phyloP scores from a whole-genome alignment of 306 rosid species.

The Carpinus viminea region DNA sequence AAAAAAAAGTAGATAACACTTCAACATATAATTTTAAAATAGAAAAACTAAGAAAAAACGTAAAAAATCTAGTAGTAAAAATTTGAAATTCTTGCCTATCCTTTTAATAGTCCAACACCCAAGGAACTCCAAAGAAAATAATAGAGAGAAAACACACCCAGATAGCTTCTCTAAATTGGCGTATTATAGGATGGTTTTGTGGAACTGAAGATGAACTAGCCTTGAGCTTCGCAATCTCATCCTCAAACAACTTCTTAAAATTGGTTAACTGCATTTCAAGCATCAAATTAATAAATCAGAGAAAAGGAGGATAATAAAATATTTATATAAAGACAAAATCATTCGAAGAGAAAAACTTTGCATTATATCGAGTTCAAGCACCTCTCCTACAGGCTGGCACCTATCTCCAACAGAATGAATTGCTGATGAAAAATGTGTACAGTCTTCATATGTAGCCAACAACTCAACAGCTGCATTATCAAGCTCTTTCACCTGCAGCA shows the following conservation, averaged over 20 bases:
- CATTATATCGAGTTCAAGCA: slow-evolving; percentile 20
- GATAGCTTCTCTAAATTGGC: slow-evolving; percentile 80
- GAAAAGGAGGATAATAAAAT: neutral
- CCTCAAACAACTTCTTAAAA: slow-evolving; percentile 64
- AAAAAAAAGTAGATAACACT: neutral
- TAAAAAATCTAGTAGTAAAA: neutral
- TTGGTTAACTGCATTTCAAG: slow-evolving; percentile 52
- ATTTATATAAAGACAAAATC: neutral
- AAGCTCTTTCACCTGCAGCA: slow-evolving; percentile 67
- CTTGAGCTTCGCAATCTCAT: slow-evolving; percentile 52
- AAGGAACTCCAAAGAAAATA: neutral
- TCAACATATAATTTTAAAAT: neutral
- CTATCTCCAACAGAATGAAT: slow-evolving; percentile 55
- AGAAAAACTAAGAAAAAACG: neutral
- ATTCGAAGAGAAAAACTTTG: slow-evolving; percentile 23
- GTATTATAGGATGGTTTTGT: slow-evolving; percentile 43
- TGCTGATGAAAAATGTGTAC: slow-evolving; percentile 57
- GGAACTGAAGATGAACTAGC: slow-evolving; percentile 46
- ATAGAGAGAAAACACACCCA: slow-evolving; percentile 65
- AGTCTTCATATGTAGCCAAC: slow-evolving; percentile 44
- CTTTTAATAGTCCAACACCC: neutral
- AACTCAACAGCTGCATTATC: slow-evolving; percentile 66
- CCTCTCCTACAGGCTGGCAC: slow-evolving; percentile 75
- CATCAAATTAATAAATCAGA: slow-evolving; percentile 17
- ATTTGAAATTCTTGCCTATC: neutral